Percentiles rank a stretch among this genome's conserved stretches.
Evolutionary conservation across 352 stramenopile genomes (phyloP).

Genomic region (Phytophthora fragariae): DNA sequence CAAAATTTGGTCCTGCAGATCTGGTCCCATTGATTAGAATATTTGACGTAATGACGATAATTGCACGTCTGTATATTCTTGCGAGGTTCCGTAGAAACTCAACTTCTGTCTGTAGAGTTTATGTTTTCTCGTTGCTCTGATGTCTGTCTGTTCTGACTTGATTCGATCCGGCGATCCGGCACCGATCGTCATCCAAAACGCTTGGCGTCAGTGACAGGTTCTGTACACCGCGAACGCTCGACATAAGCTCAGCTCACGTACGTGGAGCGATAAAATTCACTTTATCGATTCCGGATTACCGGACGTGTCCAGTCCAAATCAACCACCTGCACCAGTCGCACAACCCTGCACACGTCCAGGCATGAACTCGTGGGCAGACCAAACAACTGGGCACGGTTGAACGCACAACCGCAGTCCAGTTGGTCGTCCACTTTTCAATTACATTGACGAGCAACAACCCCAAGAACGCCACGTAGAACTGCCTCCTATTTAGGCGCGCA

Average conservation of each 20-base stretch:
- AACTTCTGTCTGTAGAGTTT: too few relatives aligned
- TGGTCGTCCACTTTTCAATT: conserved; percentile 24
- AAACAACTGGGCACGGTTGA: not conserved
- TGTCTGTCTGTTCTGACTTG: conserved; percentile 1
- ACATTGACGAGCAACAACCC: not conserved
- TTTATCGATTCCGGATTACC: not conserved
- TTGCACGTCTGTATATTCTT: too few relatives aligned
- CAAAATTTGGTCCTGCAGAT: too few relatives aligned
- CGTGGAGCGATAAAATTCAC: not conserved
- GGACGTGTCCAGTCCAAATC: not conserved
- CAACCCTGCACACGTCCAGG: conserved; percentile 4
- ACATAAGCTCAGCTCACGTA: not conserved
- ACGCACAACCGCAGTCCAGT: not conserved
- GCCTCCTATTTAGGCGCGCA: not conserved
- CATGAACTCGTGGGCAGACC: conserved; percentile 12
- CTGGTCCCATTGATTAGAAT: too few relatives aligned
- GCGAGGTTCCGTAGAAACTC: too few relatives aligned
- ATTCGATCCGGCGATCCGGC: not conserved
- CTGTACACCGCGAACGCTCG: not conserved
- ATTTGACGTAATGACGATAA: too few relatives aligned
- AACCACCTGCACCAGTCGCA: conserved; percentile 15
- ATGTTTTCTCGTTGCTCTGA: too few relatives aligned
- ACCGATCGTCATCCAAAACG: not conserved
- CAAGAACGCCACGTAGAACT: not conserved
- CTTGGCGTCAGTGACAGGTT: not conserved